phyloP scores from a whole-genome alignment of 2,329 filamentous ascomycete species.

The Polytolypa hystricis region DNA sequence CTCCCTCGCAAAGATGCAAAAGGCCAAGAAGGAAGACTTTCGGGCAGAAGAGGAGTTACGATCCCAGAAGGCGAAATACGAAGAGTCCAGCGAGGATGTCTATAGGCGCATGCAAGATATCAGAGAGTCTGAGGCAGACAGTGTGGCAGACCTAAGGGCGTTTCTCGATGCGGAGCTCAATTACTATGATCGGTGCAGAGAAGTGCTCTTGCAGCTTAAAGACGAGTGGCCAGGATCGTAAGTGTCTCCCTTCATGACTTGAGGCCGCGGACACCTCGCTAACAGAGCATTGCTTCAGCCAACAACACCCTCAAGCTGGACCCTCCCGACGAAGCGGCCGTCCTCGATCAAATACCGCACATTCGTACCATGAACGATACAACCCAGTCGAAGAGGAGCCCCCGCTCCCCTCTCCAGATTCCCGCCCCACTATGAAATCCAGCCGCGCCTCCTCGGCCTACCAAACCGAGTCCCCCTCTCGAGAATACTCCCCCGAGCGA shows the following conservation, averaged over 20 bases:
- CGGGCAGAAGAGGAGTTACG: conserved; percentile 85
- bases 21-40: conserved; percentile 88
- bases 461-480: conserved; percentile 25
- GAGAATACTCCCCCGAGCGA: conserved; percentile 32
- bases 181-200: conserved; percentile 82
- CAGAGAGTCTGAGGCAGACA: conserved; percentile 80
- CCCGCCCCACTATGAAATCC: conserved; percentile 44
- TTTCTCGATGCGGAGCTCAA: conserved; percentile 84
- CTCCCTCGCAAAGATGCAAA: conserved; percentile 79
- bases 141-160: conserved; percentile 62
- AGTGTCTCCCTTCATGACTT: conserved; percentile 17
- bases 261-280: conserved; percentile 2
- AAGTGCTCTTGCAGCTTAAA: conserved; percentile 63
- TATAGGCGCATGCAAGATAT: conserved; percentile 90
- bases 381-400: conserved; percentile 47
- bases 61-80: conserved; percentile 86
- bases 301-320: conserved; percentile 17
- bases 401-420: conserved; percentile 34
- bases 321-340: conserved; percentile 36
- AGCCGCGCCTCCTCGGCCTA: conserved; percentile 26
- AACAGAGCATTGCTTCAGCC: conserved; percentile 13
- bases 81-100: conserved; percentile 89
- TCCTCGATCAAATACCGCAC: conserved; percentile 53
- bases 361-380: conserved; percentile 51
- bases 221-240: conserved; percentile 57